phyloP scores from a whole-genome alignment of 306 rosid genomes.

The Boehmeria nivea region DNA sequence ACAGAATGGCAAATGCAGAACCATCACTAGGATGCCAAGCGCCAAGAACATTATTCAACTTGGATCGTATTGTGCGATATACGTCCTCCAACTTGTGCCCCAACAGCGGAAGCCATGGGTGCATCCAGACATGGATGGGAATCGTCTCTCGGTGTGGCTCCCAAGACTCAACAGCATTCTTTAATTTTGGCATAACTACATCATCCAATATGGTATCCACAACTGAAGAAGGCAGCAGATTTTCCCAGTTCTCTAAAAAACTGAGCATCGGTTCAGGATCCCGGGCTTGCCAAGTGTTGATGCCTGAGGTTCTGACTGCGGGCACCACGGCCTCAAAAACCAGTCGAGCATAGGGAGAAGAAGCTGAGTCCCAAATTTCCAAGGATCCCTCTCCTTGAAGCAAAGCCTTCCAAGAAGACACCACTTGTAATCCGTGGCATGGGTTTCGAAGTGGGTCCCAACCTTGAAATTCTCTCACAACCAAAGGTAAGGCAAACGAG shows the following conservation, averaged over 20 bases:
- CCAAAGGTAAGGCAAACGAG: conserved; percentile 71
- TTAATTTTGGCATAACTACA: conserved; percentile 70
- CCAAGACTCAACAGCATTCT: conserved; percentile 78
- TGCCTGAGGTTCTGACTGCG: conserved; percentile 75
- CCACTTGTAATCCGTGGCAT: conserved; percentile 57
- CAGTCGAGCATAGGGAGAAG: conserved; percentile 70
- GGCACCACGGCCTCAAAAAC: conserved; percentile 84
- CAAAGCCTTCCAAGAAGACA: conserved; percentile 59
- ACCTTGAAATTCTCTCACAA: conserved; percentile 76
- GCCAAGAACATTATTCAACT: conserved; percentile 74
- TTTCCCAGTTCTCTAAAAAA: conserved; percentile 80
- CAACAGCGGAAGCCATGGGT: conserved; percentile 88
- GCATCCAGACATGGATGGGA: conserved; percentile 92
- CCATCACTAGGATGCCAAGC: conserved; percentile 95
- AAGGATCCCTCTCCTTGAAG: conserved; percentile 59
- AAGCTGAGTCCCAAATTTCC: conserved; percentile 67
- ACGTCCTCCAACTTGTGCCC: conserved; percentile 75
- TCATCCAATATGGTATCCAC: conserved; percentile 58
- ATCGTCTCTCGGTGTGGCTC: conserved; percentile 88
- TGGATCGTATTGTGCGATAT: conserved; percentile 69
- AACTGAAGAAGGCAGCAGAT: conserved; percentile 62
- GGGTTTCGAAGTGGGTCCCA: conserved; percentile 90
- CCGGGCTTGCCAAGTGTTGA: conserved; percentile 86
- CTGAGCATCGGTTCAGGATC: conserved; percentile 91
- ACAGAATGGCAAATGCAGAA: conserved; percentile 73